Evolutionary conservation across 345 rosid genomes (phyloP).

Genomic region (Arabis hirsuta): DNA sequence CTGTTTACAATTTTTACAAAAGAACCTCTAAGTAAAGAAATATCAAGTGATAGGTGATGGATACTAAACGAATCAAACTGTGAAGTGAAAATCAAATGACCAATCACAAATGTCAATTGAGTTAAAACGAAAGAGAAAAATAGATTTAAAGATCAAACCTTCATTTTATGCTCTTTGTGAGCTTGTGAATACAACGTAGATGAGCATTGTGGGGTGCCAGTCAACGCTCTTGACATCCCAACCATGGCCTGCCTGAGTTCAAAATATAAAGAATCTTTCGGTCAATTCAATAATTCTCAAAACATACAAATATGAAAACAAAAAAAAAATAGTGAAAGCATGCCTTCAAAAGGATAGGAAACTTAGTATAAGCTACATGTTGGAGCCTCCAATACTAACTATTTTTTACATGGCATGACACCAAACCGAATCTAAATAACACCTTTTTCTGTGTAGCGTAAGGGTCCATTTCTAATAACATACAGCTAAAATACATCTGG

Average conservation of each 20-base stretch:
- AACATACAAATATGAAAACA: not conserved
- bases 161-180: too few species aligned
- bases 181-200: too few species aligned
- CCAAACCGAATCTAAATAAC: constrained; percentile 12
- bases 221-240: constrained; percentile 99
- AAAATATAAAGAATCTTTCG: constrained; percentile 57
- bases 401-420: constrained; percentile 9
- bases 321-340: not conserved
- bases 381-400: not conserved
- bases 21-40: too few species aligned
- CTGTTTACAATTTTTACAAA: too few species aligned
- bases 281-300: constrained; percentile 46
- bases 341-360: constrained; percentile 14
- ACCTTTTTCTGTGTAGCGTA: constrained; percentile 16
- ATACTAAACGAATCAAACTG: too few species aligned
- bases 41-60: too few species aligned
- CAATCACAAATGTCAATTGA: too few species aligned
- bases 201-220: constrained; percentile 99
- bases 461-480: constrained; percentile 13
- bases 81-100: too few species aligned
- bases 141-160: too few species aligned
- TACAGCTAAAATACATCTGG: constrained; percentile 15
- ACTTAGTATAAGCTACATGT: not conserved
- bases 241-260: constrained; percentile 99
- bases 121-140: too few species aligned